A percentile compares a stretch with the other conserved stretches of the same genome.
Evolutionary conservation across 2,329 filamentous ascomycete genomes (phyloP).

Genomic region (Diaporthe citri): DNA sequence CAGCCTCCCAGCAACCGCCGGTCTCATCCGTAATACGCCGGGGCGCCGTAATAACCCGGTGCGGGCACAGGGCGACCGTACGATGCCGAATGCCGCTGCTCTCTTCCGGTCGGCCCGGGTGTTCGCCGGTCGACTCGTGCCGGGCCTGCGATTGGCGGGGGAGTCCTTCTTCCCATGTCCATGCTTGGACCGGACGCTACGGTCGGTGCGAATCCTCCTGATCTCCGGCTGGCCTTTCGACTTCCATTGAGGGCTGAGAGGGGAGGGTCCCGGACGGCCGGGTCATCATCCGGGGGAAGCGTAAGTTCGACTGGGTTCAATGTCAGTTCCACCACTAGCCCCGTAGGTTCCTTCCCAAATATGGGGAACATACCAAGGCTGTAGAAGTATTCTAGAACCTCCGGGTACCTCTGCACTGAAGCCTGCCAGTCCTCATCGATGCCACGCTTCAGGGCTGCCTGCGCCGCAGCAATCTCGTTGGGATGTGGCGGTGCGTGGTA

Average conservation of each 20-base stretch:
- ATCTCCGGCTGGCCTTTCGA: constrained; percentile 61
- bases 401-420: constrained; percentile 81
- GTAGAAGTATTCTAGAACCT: constrained; percentile 87
- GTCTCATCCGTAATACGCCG: not conserved
- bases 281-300: constrained; percentile 73
- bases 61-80: constrained; percentile 44
- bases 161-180: constrained; percentile 54
- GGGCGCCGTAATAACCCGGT: constrained; percentile 42
- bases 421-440: constrained; percentile 85
- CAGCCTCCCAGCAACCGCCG: too few relatives aligned
- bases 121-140: constrained; percentile 54
- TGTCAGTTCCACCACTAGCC: not conserved
- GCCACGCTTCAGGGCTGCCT: constrained; percentile 76
- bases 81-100: constrained; percentile 42
- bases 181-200: constrained; percentile 54
- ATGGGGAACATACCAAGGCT: constrained; percentile 56
- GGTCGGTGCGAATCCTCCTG: constrained; percentile 48
- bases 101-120: constrained; percentile 48
- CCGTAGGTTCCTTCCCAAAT: too few relatives aligned
- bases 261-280: constrained; percentile 70
- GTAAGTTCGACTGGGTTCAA: constrained; percentile 66
- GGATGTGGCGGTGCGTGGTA: constrained; percentile 71
- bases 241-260: constrained; percentile 65
- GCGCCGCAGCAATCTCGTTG: constrained; percentile 72
- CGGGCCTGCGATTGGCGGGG: constrained; percentile 47